Conservation (phyloP, 2,329 filamentous ascomycete species). For the Spiromastix sp. region DNA sequence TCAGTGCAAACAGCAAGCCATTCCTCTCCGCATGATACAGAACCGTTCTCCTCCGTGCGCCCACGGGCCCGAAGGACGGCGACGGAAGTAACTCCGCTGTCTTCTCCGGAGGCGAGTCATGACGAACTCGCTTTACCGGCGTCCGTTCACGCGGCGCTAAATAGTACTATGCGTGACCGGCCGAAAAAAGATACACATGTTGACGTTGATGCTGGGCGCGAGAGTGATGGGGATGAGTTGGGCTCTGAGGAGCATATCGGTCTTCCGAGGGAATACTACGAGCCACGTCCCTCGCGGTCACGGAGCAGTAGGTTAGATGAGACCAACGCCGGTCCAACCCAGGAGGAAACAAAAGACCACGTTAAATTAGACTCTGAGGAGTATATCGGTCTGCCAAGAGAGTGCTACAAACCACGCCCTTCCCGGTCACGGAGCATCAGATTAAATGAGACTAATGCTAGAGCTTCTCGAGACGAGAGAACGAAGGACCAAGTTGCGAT, state of each 20-base stretch:
- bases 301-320: slow-evolving; percentile 12
- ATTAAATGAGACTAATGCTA: not conserved
- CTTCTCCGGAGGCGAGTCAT: slow-evolving; percentile 9
- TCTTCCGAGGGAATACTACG: slow-evolving; percentile 29
- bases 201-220: not conserved
- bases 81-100: slow-evolving; percentile 6
- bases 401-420: slow-evolving; percentile 29
- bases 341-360: not conserved
- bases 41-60: slow-evolving; percentile 27
- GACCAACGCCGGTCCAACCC: not conserved
- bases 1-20: not conserved
- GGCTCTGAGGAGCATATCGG: slow-evolving; percentile 17
- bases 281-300: slow-evolving; percentile 27
- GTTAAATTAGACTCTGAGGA: slow-evolving; percentile 14
- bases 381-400: slow-evolving; percentile 24
- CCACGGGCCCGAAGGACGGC: slow-evolving; percentile 11
- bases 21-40: slow-evolving; percentile 30
- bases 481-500: not conserved
- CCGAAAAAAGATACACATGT: not conserved
- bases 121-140: slow-evolving; percentile 22
- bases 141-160: slow-evolving; percentile 11
- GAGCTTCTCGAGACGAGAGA: not conserved
- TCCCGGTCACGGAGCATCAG: slow-evolving; percentile 20
- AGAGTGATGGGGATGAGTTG: slow-evolving; percentile 10
- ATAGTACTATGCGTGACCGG: not conserved